phyloP scores from a whole-genome alignment of 768 basidiomycete species.

The Lentinula detonsa region DNA sequence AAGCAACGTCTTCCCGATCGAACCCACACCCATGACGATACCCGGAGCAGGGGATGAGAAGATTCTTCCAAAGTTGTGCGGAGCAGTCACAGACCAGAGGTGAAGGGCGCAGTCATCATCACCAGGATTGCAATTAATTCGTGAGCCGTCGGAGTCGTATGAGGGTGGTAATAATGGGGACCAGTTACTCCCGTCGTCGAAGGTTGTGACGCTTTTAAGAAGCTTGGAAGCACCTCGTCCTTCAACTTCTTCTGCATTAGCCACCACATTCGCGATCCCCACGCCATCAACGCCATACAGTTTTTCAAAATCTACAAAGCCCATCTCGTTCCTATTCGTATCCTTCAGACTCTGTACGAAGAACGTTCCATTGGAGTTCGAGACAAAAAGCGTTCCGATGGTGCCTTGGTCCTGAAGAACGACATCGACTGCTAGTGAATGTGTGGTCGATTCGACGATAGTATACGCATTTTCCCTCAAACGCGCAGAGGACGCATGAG shows the following conservation, averaged over 20 bases:
- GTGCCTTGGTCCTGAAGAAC: slow-evolving; percentile 58
- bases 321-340: slow-evolving; percentile 84
- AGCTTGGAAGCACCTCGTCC: slow-evolving; percentile 61
- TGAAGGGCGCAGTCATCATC: slow-evolving; percentile 79
- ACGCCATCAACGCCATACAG: slow-evolving; percentile 85
- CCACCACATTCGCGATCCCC: slow-evolving; percentile 83
- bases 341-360: slow-evolving; percentile 89
- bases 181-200: slow-evolving; percentile 90
- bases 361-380: slow-evolving; percentile 93
- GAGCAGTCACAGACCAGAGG: slow-evolving; percentile 85
- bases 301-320: slow-evolving; percentile 92
- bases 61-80: slow-evolving; percentile 90
- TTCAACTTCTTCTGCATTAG: slow-evolving; percentile 82
- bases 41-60: slow-evolving; percentile 96
- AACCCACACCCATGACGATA: slow-evolving; percentile 94
- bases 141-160: slow-evolving; percentile 52
- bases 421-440: slow-evolving; percentile 94
- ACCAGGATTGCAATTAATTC: slow-evolving; percentile 54
- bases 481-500: slow-evolving; percentile 74
- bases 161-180: slow-evolving; percentile 48
- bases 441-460: slow-evolving; percentile 88
- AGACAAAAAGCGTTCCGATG: slow-evolving; percentile 91
- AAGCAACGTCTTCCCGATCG: slow-evolving; percentile 60
- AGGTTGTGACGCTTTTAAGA: slow-evolving; percentile 78
- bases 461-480: slow-evolving; percentile 94